These are phyloP conservation scores for Peronospora tabacina DNA, from an alignment of 352 stramenopile genomes.

Conservation along the genomic window DNA sequence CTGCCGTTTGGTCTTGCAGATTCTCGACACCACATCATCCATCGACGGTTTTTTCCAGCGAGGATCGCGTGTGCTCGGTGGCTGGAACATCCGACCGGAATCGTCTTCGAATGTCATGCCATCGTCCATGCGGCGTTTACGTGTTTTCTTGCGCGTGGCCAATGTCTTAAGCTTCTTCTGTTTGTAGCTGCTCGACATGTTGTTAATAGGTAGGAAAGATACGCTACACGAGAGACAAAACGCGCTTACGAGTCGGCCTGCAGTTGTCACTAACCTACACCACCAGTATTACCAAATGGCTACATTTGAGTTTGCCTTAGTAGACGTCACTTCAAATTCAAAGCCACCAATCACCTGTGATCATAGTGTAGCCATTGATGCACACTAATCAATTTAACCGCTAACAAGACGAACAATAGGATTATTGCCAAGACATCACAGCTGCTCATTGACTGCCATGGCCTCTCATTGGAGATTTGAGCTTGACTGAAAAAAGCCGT, in stretches of 20 bases:
- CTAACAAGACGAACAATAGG: no score
- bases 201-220: neutral
- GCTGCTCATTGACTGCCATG: no score
- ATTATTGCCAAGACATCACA: no score
- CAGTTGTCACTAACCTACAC: constrained; percentile 12
- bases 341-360: no score
- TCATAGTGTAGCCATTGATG: no score
- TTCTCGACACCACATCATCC: constrained; percentile 29
- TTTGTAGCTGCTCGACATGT: constrained; percentile 80
- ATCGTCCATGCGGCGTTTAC: constrained; percentile 56
- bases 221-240: neutral
- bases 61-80: constrained; percentile 56
- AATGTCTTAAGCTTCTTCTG: constrained; percentile 81
- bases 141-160: constrained; percentile 69
- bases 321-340: no score
- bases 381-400: no score
- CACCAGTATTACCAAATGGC: constrained; percentile 9
- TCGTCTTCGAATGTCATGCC: constrained; percentile 60
- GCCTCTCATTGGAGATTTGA: no score
- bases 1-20: constrained; percentile 28
- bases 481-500: no score
- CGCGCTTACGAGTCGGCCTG: neutral
- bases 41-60: constrained; percentile 65
- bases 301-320: neutral
- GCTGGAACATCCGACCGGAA: constrained; percentile 62